Base-by-base conservation (phyloP, 495 filamentous ascomycete species). In the Choiromyces venosus region DNA sequence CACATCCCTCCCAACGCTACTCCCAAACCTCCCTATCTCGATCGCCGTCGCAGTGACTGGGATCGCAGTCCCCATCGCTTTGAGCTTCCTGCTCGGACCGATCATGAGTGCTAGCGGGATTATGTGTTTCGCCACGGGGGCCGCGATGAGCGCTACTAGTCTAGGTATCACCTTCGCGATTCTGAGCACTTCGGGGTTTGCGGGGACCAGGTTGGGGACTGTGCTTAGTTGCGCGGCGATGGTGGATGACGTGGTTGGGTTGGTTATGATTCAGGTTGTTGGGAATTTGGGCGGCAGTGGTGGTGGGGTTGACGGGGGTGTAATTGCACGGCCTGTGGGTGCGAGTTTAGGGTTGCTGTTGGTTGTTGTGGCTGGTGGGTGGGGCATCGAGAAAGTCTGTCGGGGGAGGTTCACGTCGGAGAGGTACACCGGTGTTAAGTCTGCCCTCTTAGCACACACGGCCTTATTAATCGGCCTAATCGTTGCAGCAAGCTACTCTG, bases 81-180 rank as follows among this genome's bases (percentile, higher is more conserved):
- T 95, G 0, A 90, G 90, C 0, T 94, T 92, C 75, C 81, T 86
- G 35, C 83, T 93, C 2, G 82, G 69, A 3, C 35, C 66, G 18
- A 39, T 81, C 29, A 77, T 72, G 2, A 42, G 69, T 4, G 83
- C 85, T 68, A 87, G 83, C 6, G 78, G 84, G 4, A 81, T 92
- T 0, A 87, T 92, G 79, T 85, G 86, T 8, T 96, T 94, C 81
- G 87, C 91, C 4, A 88, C 92, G 12, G 92, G 92, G 29, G 91
- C 92, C 8, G 89, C 92, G 2, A 84, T 95, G 9, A 92, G 89
- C 76, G 89, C 90, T 4, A 95, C 92, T 2, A 90, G 88, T 74
- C 83, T 95, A 0, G 92, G 92, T 7, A 94, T 91, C 0, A 95
- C 91, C 0, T 94, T 94, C 70, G 87, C 90, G 4, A 87, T 95